These are phyloP conservation scores for Colletotrichum viniferum DNA, from an alignment of 2,329 filamentous ascomycete genomes.

Conservation along the genomic window DNA sequence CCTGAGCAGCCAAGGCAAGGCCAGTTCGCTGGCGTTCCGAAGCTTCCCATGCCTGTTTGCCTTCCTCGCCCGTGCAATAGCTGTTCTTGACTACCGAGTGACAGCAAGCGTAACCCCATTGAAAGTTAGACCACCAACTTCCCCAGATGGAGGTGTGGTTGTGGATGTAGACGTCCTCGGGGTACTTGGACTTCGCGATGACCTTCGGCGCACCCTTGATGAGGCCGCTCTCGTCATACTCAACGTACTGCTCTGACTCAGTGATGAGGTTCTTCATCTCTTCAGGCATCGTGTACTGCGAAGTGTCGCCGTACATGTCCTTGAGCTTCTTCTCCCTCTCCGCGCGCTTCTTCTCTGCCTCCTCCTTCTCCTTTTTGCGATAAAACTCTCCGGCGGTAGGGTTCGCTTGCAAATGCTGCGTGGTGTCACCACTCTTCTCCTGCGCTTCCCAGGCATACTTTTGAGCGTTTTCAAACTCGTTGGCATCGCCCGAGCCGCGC, in stretches of 20 bases:
- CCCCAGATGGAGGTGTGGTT: slow-evolving; percentile 96
- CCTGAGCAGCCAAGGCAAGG: slow-evolving; percentile 39
- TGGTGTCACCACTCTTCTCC: slow-evolving; percentile 78
- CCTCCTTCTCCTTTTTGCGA: slow-evolving; percentile 79
- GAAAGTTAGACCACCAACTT: slow-evolving; percentile 95
- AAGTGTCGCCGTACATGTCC: slow-evolving; percentile 81
- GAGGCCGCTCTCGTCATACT: slow-evolving; percentile 89
- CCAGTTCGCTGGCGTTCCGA: slow-evolving; percentile 67
- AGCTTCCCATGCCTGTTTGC: slow-evolving; percentile 80
- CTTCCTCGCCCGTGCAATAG: slow-evolving; percentile 93
- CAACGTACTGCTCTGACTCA: slow-evolving; percentile 86
- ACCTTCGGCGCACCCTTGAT: slow-evolving; percentile 87
- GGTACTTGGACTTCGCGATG: slow-evolving; percentile 85
- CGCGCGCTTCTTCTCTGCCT: slow-evolving; percentile 70
- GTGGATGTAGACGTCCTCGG: slow-evolving; percentile 84
- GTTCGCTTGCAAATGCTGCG: slow-evolving; percentile 91
- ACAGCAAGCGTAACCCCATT: slow-evolving; percentile 96
- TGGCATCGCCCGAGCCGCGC: slow-evolving; percentile 86
- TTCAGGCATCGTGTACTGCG: slow-evolving; percentile 56
- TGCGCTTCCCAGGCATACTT: slow-evolving; percentile 95
- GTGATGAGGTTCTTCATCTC: slow-evolving; percentile 66
- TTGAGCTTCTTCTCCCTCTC: slow-evolving; percentile 73
- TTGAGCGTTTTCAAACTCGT: slow-evolving; percentile 89
- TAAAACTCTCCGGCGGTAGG: slow-evolving; percentile 89
- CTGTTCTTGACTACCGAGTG: slow-evolving; percentile 94